A percentile compares a stretch with the other conserved stretches of the same genome.
Conservation (phyloP, 1,139 yeast genomes). For the Yamadazyma sp. region DNA sequence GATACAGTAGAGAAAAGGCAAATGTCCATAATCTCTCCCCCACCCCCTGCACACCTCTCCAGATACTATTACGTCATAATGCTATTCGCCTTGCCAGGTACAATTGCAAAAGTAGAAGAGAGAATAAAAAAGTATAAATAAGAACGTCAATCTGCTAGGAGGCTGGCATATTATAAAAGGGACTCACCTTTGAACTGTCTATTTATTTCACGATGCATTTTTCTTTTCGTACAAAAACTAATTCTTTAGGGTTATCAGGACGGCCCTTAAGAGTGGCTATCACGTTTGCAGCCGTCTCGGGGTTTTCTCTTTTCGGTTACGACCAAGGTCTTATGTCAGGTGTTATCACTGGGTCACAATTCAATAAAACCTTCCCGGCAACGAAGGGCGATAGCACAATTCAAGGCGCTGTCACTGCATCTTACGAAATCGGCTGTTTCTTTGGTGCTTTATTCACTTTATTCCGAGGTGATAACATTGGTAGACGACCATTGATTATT, state of each 20-base stretch:
- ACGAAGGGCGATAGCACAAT: conserved; percentile 39
- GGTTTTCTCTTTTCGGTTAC: conserved; percentile 72
- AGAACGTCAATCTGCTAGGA: too few relatives aligned
- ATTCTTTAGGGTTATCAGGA: conserved; percentile 53
- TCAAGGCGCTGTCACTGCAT: conserved; percentile 70
- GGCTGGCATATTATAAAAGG: too few relatives aligned
- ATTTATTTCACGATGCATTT: conserved; percentile 8
- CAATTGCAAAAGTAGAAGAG: too few relatives aligned
- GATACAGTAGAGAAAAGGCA: too few relatives aligned
- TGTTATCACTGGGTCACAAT: conserved; percentile 60
- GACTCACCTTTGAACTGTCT: too few relatives aligned
- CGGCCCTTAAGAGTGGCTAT: conserved; percentile 41
- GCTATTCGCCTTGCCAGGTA: background rate
- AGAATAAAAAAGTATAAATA: background rate
- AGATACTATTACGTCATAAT: background rate
- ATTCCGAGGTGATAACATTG: conserved; percentile 60
- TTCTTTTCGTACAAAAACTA: conserved; percentile 28
- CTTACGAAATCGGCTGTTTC: conserved; percentile 78
- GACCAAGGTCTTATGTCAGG: conserved; percentile 84
- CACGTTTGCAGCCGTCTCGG: conserved; percentile 60
- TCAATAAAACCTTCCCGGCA: conserved; percentile 59
- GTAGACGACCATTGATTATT: conserved; percentile 66
- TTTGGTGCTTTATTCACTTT: conserved; percentile 69
- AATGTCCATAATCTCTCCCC: too few relatives aligned
- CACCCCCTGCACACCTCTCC: background rate